Conservation (phyloP, 2,329 filamentous ascomycete genomes). For the Monosporascus ibericus region DNA sequence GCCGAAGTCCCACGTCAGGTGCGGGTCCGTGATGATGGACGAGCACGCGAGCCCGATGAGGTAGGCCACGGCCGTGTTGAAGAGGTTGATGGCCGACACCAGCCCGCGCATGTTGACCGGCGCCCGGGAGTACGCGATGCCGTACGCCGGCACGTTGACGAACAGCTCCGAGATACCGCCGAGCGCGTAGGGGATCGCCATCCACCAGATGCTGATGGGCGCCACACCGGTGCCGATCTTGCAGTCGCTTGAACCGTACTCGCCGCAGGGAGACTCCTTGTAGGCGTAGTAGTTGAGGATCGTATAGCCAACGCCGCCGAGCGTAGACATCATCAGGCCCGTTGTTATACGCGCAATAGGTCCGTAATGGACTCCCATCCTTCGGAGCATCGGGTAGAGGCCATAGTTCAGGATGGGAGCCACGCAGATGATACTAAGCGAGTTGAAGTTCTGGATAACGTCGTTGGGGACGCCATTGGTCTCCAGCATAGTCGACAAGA, state of each 20-base stretch:
- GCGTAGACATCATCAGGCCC: slow-evolving; percentile 42
- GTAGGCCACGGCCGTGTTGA: slow-evolving; percentile 40
- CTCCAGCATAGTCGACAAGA: slow-evolving; percentile 40
- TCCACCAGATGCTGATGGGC: slow-evolving; percentile 48
- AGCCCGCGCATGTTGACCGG: slow-evolving; percentile 46
- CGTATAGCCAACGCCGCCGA: slow-evolving; percentile 38
- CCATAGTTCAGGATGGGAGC: slow-evolving; percentile 42
- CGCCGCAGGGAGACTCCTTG: slow-evolving; percentile 34
- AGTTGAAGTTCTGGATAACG: slow-evolving; percentile 43
- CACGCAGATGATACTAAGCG: slow-evolving; percentile 39
- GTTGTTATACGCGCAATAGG: slow-evolving; percentile 44
- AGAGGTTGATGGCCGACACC: slow-evolving; percentile 43
- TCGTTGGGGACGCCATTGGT: slow-evolving; percentile 47
- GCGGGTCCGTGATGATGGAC: slow-evolving; percentile 40
- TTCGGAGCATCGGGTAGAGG: slow-evolving; percentile 39
- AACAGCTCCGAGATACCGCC: slow-evolving; percentile 47
- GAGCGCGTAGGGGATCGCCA: slow-evolving; percentile 47
- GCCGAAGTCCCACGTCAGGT: slow-evolving; percentile 44
- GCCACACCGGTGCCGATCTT: slow-evolving; percentile 30
- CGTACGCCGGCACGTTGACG: slow-evolving; percentile 44
- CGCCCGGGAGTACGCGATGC: slow-evolving; percentile 45
- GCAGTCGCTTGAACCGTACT: slow-evolving; percentile 33
- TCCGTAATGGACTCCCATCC: slow-evolving; percentile 36
- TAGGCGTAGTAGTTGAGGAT: slow-evolving; percentile 37
- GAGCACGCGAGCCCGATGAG: slow-evolving; percentile 38